phyloP scores from a whole-genome alignment of 495 filamentous ascomycete genomes.

The Friedmanniomyces endolithicus region DNA sequence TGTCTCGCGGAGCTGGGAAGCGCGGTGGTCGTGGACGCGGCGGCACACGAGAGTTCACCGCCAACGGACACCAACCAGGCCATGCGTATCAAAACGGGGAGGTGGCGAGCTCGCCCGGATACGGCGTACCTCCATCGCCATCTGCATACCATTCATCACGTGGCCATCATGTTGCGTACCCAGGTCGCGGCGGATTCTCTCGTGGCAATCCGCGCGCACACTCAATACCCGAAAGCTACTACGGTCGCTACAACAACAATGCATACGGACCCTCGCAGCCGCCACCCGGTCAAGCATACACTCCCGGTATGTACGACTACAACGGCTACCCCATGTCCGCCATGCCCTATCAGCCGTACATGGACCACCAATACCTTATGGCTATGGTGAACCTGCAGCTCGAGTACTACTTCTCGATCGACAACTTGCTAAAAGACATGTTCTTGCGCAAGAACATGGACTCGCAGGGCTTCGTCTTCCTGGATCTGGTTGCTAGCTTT shows the following conservation, averaged over 20 bases:
- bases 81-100: slow-evolving; percentile 23
- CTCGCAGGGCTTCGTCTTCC: slow-evolving; percentile 75
- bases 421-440: slow-evolving; percentile 90
- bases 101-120: slow-evolving; percentile 10
- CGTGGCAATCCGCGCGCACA: slow-evolving; percentile 25
- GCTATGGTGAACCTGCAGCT: slow-evolving; percentile 11
- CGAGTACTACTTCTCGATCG: slow-evolving; percentile 92
- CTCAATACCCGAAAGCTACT: slow-evolving; percentile 27
- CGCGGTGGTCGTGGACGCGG: slow-evolving; percentile 20
- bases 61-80: slow-evolving; percentile 11
- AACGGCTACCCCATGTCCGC: slow-evolving; percentile 46
- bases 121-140: slow-evolving; percentile 21
- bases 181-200: slow-evolving; percentile 6
- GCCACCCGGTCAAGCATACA: slow-evolving; percentile 22
- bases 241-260: slow-evolving; percentile 16
- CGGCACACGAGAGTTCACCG: slow-evolving; percentile 10
- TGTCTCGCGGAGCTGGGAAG: not conserved
- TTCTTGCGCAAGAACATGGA: slow-evolving; percentile 89
- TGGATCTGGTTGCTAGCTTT: slow-evolving; percentile 67
- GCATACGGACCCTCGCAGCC: slow-evolving; percentile 20
- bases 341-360: slow-evolving; percentile 37
- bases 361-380: slow-evolving; percentile 4
- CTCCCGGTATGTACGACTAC: slow-evolving; percentile 18
- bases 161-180: slow-evolving; percentile 9
- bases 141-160: slow-evolving; percentile 4